Conservation (phyloP, 768 basidiomycete genomes). For the Auriscalpium microsporum region DNA sequence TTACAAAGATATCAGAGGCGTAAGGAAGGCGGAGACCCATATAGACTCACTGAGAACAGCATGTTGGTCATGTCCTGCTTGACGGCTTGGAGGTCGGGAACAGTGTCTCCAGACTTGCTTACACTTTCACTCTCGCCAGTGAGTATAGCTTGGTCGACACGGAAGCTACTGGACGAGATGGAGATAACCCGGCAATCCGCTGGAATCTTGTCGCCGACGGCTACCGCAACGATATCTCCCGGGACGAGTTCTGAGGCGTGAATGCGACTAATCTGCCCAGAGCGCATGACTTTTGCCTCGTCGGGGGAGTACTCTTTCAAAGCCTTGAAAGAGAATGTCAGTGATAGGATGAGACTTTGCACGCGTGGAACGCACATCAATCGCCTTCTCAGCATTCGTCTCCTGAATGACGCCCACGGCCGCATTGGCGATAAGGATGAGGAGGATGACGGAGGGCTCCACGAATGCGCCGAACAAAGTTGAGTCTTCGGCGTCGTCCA, state of each 20-base stretch:
- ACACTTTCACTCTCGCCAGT: constrained; percentile 93
- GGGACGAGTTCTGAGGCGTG: constrained; percentile 89
- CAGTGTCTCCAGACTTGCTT: constrained; percentile 62
- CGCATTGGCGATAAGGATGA: constrained; percentile 96
- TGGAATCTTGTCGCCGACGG: constrained; percentile 92
- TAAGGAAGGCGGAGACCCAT: background rate
- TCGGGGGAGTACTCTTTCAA: constrained; percentile 96
- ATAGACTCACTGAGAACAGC: constrained; percentile 69
- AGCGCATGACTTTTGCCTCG: constrained; percentile 84
- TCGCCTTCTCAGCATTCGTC: constrained; percentile 91
- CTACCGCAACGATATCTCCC: constrained; percentile 84
- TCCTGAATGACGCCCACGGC: constrained; percentile 96
- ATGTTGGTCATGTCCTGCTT: constrained; percentile 99
- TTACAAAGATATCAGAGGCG: background rate
- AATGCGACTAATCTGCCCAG: constrained; percentile 58
- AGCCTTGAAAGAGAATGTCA: constrained; percentile 44
- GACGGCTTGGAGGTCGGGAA: constrained; percentile 72
- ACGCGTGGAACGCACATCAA: constrained; percentile 62
- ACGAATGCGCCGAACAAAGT: constrained; percentile 81
- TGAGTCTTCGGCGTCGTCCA: constrained; percentile 69
- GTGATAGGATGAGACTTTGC: background rate
- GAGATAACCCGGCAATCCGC: constrained; percentile 89
- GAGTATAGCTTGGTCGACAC: constrained; percentile 92
- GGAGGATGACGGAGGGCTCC: constrained; percentile 88
- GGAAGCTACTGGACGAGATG: constrained; percentile 87